Percentiles rank a stretch among this genome's conserved stretches.
Conservation (phyloP, 2,329 filamentous ascomycete species). For the Plectosphaerella cucumerina region DNA sequence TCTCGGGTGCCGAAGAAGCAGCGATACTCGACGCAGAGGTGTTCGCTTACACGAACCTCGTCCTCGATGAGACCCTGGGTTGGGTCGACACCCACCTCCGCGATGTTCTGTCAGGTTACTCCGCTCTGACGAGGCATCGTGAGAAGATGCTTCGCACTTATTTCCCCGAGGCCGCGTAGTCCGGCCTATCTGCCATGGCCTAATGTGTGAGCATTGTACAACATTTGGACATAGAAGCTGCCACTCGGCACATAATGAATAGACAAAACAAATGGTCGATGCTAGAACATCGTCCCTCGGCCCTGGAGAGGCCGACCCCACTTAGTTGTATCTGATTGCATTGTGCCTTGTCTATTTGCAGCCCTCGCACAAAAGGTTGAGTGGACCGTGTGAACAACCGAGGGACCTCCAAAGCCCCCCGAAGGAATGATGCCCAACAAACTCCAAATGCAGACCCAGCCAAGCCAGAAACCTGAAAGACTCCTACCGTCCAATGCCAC, state of each 20-base stretch:
- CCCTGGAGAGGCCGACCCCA: too few species aligned
- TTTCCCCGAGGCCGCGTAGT: slow-evolving; percentile 1
- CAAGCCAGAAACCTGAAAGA: too few species aligned
- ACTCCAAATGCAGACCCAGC: too few species aligned
- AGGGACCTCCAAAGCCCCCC: too few species aligned
- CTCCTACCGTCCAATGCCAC: too few species aligned
- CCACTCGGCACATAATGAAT: background rate
- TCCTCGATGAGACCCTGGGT: slow-evolving; percentile 59
- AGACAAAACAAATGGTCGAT: background rate
- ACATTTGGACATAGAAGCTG: background rate
- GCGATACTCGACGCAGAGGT: slow-evolving; percentile 82
- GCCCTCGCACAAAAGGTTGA: too few species aligned
- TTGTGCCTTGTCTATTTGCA: too few species aligned
- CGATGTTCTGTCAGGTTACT: slow-evolving; percentile 50
- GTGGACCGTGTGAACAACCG: too few species aligned
- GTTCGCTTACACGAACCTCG: slow-evolving; percentile 83
- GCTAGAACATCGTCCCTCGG: background rate
- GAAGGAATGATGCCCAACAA: too few species aligned
- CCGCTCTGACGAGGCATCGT: slow-evolving; percentile 53
- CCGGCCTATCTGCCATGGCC: background rate
- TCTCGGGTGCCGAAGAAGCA: slow-evolving; percentile 38
- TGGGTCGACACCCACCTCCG: slow-evolving; percentile 63
- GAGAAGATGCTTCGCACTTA: slow-evolving; percentile 24
- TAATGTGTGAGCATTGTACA: background rate
- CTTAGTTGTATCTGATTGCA: too few species aligned